Evolutionary conservation across 140 eudicot species (phyloP).

Genomic region (Senecio squalidus): DNA sequence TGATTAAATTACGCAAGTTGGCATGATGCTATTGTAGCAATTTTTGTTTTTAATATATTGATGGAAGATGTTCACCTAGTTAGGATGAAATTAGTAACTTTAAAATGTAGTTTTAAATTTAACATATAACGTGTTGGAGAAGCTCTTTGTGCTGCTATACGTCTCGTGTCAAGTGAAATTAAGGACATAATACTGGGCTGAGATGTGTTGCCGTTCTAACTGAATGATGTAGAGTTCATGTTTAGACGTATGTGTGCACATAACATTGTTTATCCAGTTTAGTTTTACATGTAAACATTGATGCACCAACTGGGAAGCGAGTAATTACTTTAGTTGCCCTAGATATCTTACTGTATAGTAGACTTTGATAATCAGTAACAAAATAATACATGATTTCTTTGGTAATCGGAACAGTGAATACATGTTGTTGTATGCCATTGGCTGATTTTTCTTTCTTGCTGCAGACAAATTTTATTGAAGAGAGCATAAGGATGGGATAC

Average conservation of each 20-base stretch:
- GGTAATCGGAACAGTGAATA: neutral
- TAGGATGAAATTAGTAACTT: neutral
- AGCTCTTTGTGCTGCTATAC: too few relatives aligned
- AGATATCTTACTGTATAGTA: neutral
- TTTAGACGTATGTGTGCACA: too few relatives aligned
- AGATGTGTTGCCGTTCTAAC: neutral
- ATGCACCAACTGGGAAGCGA: neutral
- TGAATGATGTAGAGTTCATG: neutral
- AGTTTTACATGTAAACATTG: too few relatives aligned
- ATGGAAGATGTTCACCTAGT: neutral
- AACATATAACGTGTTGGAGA: neutral
- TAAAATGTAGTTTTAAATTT: neutral
- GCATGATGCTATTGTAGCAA: neutral
- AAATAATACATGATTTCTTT: neutral
- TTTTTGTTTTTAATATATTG: neutral
- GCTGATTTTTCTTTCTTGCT: neutral
- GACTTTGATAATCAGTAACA: neutral
- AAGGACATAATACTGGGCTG: neutral
- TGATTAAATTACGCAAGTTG: neutral
- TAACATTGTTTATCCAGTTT: too few relatives aligned
- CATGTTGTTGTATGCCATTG: slow-evolving; percentile 3
- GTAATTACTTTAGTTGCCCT: neutral
- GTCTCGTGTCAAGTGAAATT: neutral
- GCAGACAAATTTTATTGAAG: slow-evolving; percentile 88
- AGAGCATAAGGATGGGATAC: too few relatives aligned